Evolutionary conservation across 1,139 yeast genomes (phyloP), one percentile per base, ranked within the genome.

Genomic region (Hansenula sp.): DNA sequence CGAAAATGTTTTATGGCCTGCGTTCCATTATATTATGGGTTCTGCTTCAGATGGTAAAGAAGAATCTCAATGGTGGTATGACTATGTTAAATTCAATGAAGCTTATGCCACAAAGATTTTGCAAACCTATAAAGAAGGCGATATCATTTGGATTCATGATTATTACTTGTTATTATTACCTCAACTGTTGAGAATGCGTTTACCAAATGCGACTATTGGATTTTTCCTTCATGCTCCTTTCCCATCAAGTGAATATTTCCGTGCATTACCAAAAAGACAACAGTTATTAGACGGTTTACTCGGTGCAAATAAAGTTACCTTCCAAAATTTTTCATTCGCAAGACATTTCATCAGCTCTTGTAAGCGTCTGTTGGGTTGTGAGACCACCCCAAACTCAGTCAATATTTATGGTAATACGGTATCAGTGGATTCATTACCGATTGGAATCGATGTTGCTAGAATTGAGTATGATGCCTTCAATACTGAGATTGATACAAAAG

Each of bases 181-280:
- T 1, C 96, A 87, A 59, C 71, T 93, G 65, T 69, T 93, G 50
- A 77, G 96, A 55, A 83, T 84, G 89, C 81, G 80, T 57, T 71
- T 86, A 44, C 93, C 91, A 9, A 81, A 85, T 47, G 94, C 93
- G 13, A 74, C 74, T 53, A 86, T 93, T 53, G 96, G 95, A 7
- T 78, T 87, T 48, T 91, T 81, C 64, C 68, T 91, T 54, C 98
- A 91, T 62, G 78, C 88, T 6, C 96, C 97, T 13, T 90, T 94
- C 76, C 98, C 99, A 11, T 86, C 96, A 34, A 84, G 91, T n/a
- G 99, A 93, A 65, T 89, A 90, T 62, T 89, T 93, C 67, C 74
- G 97, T 48, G 86, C 96, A 53, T 67, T 93, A 38, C 84, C 96
- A 35, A 86, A 87, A 63, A 76, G 99, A 54, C 74, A 81, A 44